Conservation (phyloP, 2,329 filamentous ascomycete species). For the Fusarium sambucinum region DNA sequence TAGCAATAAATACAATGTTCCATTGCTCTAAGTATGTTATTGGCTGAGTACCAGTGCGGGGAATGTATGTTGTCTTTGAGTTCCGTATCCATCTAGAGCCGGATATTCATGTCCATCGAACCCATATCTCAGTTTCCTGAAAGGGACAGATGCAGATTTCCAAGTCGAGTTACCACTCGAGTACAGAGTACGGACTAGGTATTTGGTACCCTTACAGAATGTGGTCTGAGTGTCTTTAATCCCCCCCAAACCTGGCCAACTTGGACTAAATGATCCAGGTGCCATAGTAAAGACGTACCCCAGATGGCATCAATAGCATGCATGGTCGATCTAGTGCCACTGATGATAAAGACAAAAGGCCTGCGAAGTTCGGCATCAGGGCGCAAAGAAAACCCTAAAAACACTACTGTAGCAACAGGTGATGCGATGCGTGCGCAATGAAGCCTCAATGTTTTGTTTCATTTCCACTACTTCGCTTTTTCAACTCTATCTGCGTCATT, state of each 20-base stretch:
- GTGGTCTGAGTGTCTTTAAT: conserved; percentile 2
- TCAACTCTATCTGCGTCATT: conserved; percentile 31
- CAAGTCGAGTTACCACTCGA: not conserved
- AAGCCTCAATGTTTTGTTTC: conserved; percentile 7
- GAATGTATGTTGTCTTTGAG: conserved; percentile 27
- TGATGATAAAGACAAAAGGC: not conserved
- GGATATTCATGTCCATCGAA: conserved; percentile 16
- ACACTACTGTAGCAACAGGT: not conserved
- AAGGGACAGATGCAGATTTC: not conserved
- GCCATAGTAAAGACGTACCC: conserved; percentile 6
- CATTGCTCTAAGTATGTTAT: conserved; percentile 18
- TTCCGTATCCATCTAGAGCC: conserved; percentile 9
- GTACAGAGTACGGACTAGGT: too few relatives aligned
- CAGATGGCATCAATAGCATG: conserved; percentile 13
- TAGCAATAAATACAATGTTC: conserved; percentile 8
- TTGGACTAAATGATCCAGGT: conserved; percentile 16
- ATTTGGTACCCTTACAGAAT: not conserved
- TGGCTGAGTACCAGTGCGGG: conserved; percentile 19
- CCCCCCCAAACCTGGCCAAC: not conserved
- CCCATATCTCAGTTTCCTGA: not conserved
- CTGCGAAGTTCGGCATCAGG: conserved; percentile 1
- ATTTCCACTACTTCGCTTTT: conserved; percentile 10
- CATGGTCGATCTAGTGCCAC: conserved; percentile 24
- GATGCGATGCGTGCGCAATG: not conserved
- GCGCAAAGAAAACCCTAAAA: conserved; percentile 5